Percentiles rank a stretch among this genome's conserved stretches.
Evolutionary conservation across 2,329 filamentous ascomycete species (phyloP).

Genomic region (Cucurbitaria berberidis): DNA sequence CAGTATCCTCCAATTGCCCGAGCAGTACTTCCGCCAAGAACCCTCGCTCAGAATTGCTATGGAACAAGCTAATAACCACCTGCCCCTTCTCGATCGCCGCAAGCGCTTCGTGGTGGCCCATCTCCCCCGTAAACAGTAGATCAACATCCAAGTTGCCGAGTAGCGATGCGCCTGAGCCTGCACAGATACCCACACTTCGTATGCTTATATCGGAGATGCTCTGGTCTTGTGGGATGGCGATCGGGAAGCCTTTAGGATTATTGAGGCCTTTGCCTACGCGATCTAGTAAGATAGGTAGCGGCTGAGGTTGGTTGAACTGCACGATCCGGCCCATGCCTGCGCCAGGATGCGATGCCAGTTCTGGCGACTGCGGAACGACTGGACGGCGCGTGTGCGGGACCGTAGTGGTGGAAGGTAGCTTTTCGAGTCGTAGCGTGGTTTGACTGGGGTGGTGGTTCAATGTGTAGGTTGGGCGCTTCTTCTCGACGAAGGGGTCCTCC

Average conservation of each 20-base stretch:
- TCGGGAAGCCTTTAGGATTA: constrained; percentile 68
- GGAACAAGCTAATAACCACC: constrained; percentile 83
- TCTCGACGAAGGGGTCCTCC: constrained; percentile 48
- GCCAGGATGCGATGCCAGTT: constrained; percentile 50
- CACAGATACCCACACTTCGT: constrained; percentile 80
- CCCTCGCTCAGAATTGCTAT: constrained; percentile 89
- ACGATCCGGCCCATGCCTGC: constrained; percentile 69
- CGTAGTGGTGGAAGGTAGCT: constrained; percentile 17
- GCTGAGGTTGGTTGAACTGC: constrained; percentile 59
- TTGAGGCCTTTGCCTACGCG: constrained; percentile 69
- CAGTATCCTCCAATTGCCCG: constrained; percentile 64
- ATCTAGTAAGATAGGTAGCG: constrained; percentile 64
- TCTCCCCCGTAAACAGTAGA: constrained; percentile 86
- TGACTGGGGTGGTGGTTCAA: constrained; percentile 59
- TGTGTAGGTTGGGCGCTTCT: constrained; percentile 51
- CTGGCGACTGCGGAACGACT: constrained; percentile 56
- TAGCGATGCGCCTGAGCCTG: constrained; percentile 82
- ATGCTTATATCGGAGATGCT: constrained; percentile 64
- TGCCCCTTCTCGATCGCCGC: constrained; percentile 83
- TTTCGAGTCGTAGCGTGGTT: constrained; percentile 45
- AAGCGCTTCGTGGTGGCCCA: constrained; percentile 91
- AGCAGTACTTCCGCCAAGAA: constrained; percentile 77
- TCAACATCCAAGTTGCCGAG: constrained; percentile 74
- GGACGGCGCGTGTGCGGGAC: constrained; percentile 59
- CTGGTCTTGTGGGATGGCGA: constrained; percentile 67